Evolutionary conservation across 257 asterid species (phyloP), one percentile per base, ranked within the genome.

Genomic region (Eustoma russellianum): DNA sequence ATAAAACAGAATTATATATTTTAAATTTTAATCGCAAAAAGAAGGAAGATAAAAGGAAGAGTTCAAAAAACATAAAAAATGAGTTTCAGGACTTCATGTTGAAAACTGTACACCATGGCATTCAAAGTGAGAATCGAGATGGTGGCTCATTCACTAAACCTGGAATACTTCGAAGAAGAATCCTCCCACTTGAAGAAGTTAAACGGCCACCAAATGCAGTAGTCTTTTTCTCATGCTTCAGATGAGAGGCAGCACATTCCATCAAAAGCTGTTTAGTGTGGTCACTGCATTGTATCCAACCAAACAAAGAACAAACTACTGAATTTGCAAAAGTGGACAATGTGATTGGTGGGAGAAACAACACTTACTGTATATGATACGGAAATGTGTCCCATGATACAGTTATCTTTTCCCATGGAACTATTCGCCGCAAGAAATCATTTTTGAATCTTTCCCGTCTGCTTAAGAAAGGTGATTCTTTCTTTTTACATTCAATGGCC

Each of bases 331-430:
- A 19, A 44, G 13, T 50, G 54, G 55, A 0, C 16, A 47, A 57
- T 54, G 59, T 13, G 28, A 62, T 57, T 57, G 48, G 18, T 46
- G 54, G 17, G 44, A 61, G 30, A 46, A 24, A 24, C 30, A 24
- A 41, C 50, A 73, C 90, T 51, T 78, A 92, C 99, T 74, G 71
- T 59, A 92, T 68, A 70, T 83, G 80, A 68, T 92, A 92, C 49
- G 99, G 99, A 75, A 92, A 92, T 50, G 79, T 78, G 65, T 92
- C 94, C 99, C 99, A 92, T 7, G 99, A 79, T 63, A 88, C 77
- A 1, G 85, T 75, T 53, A 92, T 81, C 60, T 85, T 88, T 63
- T 88, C 94, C 97, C 97, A 92, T 44, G 97, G 97, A 64, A 86
- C 88, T 68, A 92, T 59, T 79, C 95, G 76, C 59, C 95, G 72